phyloP scores from a whole-genome alignment of 139 green algal genomes.

The Coccomyxa sp. region DNA sequence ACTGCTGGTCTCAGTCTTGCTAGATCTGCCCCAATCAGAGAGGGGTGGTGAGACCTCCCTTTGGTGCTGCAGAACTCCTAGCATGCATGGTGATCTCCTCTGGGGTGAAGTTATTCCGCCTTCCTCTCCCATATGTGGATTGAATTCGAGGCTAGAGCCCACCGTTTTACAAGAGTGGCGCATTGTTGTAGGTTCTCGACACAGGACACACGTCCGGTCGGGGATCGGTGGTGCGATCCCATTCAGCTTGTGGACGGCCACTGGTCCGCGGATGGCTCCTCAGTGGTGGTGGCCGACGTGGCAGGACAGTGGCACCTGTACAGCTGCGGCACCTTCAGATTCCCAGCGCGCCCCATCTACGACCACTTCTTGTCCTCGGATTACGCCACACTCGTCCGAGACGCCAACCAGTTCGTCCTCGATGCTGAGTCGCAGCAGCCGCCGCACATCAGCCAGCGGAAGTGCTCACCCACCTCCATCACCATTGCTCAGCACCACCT shows the following conservation, averaged over 20 bases:
- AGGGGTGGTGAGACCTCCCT: no score
- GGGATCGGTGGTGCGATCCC: conserved; percentile 43
- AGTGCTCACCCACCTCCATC: neutral
- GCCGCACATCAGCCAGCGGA: conserved; percentile 27
- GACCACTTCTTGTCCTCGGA: conserved; percentile 75
- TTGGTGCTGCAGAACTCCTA: no score
- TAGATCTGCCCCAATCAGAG: no score
- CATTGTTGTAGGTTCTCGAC: conserved; percentile 40
- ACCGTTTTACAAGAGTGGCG: neutral
- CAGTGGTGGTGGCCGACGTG: conserved; percentile 48
- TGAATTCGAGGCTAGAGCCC: no score
- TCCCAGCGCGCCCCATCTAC: conserved; percentile 31
- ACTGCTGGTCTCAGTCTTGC: no score
- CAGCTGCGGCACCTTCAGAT: conserved; percentile 9
- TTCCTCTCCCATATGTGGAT: no score
- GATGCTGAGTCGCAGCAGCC: conserved; percentile 35
- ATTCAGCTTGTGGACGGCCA: conserved; percentile 67
- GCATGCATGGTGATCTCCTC: no score
- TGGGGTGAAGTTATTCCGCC: no score
- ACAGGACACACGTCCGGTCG: conserved; percentile 37
- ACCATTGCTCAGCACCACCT: neutral
- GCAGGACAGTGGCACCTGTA: conserved; percentile 69
- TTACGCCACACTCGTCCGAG: conserved; percentile 43
- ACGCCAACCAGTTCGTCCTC: conserved; percentile 37
- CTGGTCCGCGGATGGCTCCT: conserved; percentile 48